phyloP scores from a whole-genome alignment of 192 early-diverging fungal species.

The Umbelopsis ramanniana region DNA sequence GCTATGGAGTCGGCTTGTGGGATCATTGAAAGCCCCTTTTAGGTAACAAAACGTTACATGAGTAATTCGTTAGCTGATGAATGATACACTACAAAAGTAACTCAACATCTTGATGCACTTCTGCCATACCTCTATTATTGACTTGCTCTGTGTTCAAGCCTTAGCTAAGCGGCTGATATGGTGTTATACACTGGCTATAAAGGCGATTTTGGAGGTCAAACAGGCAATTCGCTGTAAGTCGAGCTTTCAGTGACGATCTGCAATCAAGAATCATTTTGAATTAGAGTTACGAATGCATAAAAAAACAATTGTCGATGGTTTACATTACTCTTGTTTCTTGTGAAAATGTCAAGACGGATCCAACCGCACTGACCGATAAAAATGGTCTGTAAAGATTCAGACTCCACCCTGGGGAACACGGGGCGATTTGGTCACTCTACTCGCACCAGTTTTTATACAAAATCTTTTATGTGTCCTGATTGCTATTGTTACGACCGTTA shows the following conservation, averaged over 20 bases:
- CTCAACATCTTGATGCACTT: too few species aligned
- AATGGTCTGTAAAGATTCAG: background rate
- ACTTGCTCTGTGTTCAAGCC: background rate
- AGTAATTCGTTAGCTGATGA: background rate
- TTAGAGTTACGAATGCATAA: background rate
- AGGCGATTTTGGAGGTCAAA: background rate
- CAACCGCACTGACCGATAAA: background rate
- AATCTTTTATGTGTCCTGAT: background rate
- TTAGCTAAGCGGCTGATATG: background rate
- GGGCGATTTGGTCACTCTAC: background rate
- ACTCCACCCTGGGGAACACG: background rate
- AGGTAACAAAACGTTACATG: too few species aligned
- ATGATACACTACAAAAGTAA: background rate
- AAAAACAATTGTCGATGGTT: background rate
- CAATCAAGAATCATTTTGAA: background rate
- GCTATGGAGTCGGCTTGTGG: conserved; percentile 1
- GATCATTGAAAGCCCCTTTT: background rate
- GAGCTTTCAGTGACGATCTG: background rate
- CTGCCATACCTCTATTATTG: background rate
- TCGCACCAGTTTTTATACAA: too few species aligned
- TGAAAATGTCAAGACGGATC: background rate
- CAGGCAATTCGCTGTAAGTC: background rate
- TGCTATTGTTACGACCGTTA: background rate
- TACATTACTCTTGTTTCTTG: background rate
- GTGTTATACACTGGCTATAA: background rate